A percentile compares a stretch with the other conserved stretches of the same genome.
Evolutionary conservation across 345 rosid species (phyloP).

Genomic region (Sonneratia caseolaris): DNA sequence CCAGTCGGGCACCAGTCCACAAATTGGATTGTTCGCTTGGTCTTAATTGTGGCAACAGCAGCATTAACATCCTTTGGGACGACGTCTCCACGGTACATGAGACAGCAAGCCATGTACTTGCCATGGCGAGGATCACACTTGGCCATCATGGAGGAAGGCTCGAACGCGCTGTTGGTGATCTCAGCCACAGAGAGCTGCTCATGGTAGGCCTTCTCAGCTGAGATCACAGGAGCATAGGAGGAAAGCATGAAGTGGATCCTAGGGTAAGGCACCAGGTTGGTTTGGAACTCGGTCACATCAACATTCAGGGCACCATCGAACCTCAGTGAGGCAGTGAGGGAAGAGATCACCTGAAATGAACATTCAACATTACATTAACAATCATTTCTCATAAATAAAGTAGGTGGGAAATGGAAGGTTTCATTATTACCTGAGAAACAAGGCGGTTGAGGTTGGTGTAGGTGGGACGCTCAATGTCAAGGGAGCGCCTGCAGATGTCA

Average conservation of each 20-base stretch:
- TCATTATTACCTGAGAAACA: conserved; percentile 34
- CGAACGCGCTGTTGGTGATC: conserved; percentile 57
- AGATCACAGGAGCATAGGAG: conserved; percentile 51
- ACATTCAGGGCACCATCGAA: conserved; percentile 56
- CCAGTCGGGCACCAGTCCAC: conserved; percentile 58
- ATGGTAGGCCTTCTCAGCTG: conserved; percentile 45
- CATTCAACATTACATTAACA: neutral
- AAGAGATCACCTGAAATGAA: conserved; percentile 38
- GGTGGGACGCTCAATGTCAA: conserved; percentile 52
- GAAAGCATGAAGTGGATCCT: conserved; percentile 61
- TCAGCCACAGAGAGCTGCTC: conserved; percentile 53
- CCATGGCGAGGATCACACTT: conserved; percentile 59
- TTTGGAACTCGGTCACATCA: conserved; percentile 58
- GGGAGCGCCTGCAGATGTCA: conserved; percentile 54
- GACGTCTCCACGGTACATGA: conserved; percentile 50
- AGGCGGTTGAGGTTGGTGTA: conserved; percentile 53
- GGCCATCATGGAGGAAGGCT: conserved; percentile 55
- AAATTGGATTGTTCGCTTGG: conserved; percentile 49
- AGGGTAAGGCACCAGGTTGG: conserved; percentile 52
- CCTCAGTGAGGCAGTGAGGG: conserved; percentile 51
- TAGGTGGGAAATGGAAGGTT: neutral
- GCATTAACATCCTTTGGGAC: conserved; percentile 54
- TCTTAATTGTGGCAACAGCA: conserved; percentile 49
- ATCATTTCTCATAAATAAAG: neutral
- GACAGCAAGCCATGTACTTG: conserved; percentile 60